Evolutionary conservation across 345 rosid species (phyloP), one percentile per base, ranked within the genome.

Genomic region (Crucihimalaya himalaica): DNA sequence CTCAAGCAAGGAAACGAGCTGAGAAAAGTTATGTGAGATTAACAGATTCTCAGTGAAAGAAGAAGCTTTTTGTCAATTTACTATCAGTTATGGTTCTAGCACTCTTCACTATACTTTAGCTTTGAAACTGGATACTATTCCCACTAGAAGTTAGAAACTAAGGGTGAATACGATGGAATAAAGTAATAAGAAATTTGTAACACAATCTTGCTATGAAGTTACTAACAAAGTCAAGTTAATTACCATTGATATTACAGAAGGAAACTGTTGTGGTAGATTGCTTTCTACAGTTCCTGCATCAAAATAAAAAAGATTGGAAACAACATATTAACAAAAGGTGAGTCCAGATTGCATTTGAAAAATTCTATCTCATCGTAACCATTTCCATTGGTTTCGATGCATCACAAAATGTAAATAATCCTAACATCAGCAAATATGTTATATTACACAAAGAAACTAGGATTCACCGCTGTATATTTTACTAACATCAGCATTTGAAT

Each of bases 201-300:
- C 5, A 32, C 19, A 53, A 63, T 32, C 37, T 43, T 34, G 9
- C 18, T 5, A 18, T 23, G 21, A 45, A 74, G 21, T 47, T 23
- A 56, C 28, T 14, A 34, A 56, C 28, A 55, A 51, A 48, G 34
- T 35, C 7, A 47, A 37, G 20, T 10, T 16, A 56, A 10, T 65
- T 58, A 77, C 80, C 50, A 11, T 60, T 5, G 56, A 3, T 4
- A 35, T 19, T 15, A 52, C 34, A 53, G 32, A 43, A 62, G 65
- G 52, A 54, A 76, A 53, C 11, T 18, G 32, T 4, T 27, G 31
- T 21, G 75, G 53, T 60, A 34, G 60, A 8, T 18, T 65, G 9
- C 62, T 58, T 66, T 72, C 77, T 47, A 79, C 25, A 31, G 21
- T 46, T 40, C 84, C 93, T 87, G 32, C 47, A 60, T 66, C 43